A percentile compares a stretch with the other conserved stretches of the same genome.
phyloP scores from a whole-genome alignment of 108 stramenopile species.

The Nitzschia sp. region DNA sequence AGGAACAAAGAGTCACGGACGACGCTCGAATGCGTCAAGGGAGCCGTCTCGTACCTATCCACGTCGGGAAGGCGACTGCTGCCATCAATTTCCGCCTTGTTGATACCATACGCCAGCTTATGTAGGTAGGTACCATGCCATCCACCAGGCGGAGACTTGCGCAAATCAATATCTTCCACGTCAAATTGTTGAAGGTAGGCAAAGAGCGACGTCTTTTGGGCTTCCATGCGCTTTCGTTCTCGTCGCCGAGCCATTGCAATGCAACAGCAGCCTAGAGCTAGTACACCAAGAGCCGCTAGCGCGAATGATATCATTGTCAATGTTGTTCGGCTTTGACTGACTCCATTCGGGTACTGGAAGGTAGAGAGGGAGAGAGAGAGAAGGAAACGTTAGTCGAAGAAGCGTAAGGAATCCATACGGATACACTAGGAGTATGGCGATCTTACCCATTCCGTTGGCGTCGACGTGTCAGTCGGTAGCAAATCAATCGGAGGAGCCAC shows the following conservation, averaged over 20 bases:
- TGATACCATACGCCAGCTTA: conserved; percentile 45
- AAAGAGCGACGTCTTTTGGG: conserved; percentile 33
- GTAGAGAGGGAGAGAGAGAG: too few species aligned
- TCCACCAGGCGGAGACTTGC: conserved; percentile 57
- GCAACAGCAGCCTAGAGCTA: neutral
- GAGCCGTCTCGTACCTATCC: conserved; percentile 11
- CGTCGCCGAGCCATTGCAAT: neutral
- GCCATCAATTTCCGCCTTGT: conserved; percentile 11
- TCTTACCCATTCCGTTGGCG: conserved; percentile 14
- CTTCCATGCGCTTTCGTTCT: conserved; percentile 1
- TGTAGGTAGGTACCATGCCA: conserved; percentile 62
- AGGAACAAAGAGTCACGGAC: conserved; percentile 31
- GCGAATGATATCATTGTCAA: neutral
- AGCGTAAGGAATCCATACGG: too few species aligned
- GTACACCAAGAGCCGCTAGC: neutral
- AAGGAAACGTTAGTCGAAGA: too few species aligned
- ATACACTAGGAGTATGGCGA: too few species aligned
- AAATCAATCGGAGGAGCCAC: neutral
- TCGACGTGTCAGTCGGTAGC: conserved; percentile 4
- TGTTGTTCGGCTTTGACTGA: neutral
- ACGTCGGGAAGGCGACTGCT: neutral
- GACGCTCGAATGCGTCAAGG: conserved; percentile 34
- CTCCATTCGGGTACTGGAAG: conserved; percentile 14
- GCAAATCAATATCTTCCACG: conserved; percentile 57
- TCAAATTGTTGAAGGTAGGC: conserved; percentile 50